These are phyloP conservation scores for Fusarium chaquense DNA, from an alignment of 2,329 filamentous ascomycete genomes.

Conservation along the genomic window DNA sequence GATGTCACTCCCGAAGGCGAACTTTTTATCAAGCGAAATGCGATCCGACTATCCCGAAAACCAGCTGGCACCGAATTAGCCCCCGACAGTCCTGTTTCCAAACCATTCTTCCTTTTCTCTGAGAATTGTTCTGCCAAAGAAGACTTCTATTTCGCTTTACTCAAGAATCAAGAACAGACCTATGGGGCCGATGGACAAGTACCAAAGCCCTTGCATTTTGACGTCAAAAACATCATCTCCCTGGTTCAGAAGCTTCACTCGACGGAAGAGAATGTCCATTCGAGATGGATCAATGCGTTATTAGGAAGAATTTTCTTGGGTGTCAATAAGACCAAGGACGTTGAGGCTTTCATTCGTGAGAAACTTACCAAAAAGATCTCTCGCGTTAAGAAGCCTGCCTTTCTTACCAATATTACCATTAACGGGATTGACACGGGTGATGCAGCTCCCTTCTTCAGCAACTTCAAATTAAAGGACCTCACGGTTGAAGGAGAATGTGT, in stretches of 20 bases:
- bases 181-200: constrained; percentile 65
- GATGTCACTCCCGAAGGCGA: constrained; percentile 87
- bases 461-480: constrained; percentile 87
- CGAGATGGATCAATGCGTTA: constrained; percentile 92
- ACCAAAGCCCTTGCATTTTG: constrained; percentile 80
- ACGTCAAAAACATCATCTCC: constrained; percentile 86
- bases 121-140: constrained; percentile 97
- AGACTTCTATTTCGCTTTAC: constrained; percentile 94
- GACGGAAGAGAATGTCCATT: constrained; percentile 89
- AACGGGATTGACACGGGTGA: constrained; percentile 88
- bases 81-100: constrained; percentile 70
- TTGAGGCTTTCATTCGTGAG: constrained; percentile 81
- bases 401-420: constrained; percentile 87
- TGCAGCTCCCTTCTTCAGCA: constrained; percentile 87
- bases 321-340: constrained; percentile 83
- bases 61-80: constrained; percentile 64
- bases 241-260: constrained; percentile 92
- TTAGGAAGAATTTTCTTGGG: constrained; percentile 89
- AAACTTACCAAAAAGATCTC: constrained; percentile 98
- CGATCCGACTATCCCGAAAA: constrained; percentile 81
- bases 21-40: constrained; percentile 94
- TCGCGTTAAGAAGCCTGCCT: constrained; percentile 89
- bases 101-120: constrained; percentile 93
- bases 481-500: constrained; percentile 92
- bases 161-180: constrained; percentile 83